A percentile compares a stretch with the other conserved stretches of the same genome.
phyloP scores from a whole-genome alignment of 257 asterid genomes.

The Solanum chiquidenum region DNA sequence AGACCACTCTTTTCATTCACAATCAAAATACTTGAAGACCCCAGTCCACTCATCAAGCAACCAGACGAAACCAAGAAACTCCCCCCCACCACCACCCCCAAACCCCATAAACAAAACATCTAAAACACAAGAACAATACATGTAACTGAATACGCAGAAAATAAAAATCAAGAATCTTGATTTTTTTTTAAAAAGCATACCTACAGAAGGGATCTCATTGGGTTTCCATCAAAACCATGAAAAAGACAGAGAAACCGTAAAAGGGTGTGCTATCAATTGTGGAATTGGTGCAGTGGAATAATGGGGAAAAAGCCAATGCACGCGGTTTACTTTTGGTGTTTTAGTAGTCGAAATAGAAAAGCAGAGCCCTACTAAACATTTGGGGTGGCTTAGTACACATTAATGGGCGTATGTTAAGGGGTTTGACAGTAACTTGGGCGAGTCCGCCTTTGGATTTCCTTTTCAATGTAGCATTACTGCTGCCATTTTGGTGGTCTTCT shows the following conservation, averaged over 20 bases:
- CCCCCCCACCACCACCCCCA: not conserved
- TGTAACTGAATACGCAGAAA: not conserved
- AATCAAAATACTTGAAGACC: not conserved
- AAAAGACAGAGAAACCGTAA: not conserved
- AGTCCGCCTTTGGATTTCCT: not conserved
- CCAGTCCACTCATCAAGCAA: not conserved
- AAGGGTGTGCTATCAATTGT: not conserved
- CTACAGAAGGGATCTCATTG: not conserved
- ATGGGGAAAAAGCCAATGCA: not conserved
- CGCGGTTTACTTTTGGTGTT: not conserved
- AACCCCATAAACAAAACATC: not conserved
- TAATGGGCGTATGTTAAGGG: not conserved
- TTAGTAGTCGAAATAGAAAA: not conserved
- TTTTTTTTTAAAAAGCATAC: not conserved
- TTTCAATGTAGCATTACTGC: not conserved
- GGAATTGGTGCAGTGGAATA: not conserved
- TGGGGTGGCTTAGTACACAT: not conserved
- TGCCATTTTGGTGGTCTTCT: not conserved
- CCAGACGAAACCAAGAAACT: not conserved
- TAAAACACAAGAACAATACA: not conserved
- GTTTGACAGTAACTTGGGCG: not conserved
- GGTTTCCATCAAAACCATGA: not conserved
- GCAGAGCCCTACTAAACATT: not conserved
- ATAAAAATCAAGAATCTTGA: not conserved
- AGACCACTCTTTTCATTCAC: not conserved